Evolutionary conservation across 805 yeast genomes (phyloP).

Genomic region (Candida multigemmis): DNA sequence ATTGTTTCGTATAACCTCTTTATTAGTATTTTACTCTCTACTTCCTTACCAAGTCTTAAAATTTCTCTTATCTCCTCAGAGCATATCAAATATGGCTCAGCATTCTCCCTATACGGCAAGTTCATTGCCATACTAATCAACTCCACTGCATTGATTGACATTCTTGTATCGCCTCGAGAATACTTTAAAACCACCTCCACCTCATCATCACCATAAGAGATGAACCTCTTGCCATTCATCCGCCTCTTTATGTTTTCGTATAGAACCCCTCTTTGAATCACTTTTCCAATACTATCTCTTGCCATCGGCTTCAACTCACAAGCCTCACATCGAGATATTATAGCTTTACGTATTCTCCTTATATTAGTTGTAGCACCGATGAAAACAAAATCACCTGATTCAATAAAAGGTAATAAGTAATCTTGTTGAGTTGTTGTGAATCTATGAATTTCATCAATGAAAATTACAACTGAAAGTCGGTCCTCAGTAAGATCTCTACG

Average conservation of each 20-base stretch:
- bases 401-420: constrained; percentile 73
- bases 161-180: constrained; percentile 24
- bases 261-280: constrained; percentile 51
- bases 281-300: constrained; percentile 37
- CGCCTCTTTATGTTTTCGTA: constrained; percentile 19
- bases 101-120: too few species aligned
- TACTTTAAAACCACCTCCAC: constrained; percentile 8
- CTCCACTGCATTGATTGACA: constrained; percentile 23
- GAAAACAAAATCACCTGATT: constrained; percentile 69
- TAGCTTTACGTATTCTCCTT: constrained; percentile 71
- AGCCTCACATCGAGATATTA: constrained; percentile 76
- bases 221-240: constrained; percentile 3
- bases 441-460: constrained; percentile 90
- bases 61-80: too few species aligned
- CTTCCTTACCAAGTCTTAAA: too few species aligned
- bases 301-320: constrained; percentile 55
- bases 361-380: constrained; percentile 97
- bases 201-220: constrained; percentile 8
- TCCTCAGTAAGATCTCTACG: constrained; percentile 30
- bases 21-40: too few species aligned
- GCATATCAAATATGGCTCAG: too few species aligned
- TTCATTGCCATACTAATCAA: constrained; percentile 18
- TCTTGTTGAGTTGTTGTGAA: constrained; percentile 86
- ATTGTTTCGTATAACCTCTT: constrained; percentile 5
- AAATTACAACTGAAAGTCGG: constrained; percentile 38